phyloP scores from a whole-genome alignment of 2,329 filamentous ascomycete species.

The Diaporthe helianthi region DNA sequence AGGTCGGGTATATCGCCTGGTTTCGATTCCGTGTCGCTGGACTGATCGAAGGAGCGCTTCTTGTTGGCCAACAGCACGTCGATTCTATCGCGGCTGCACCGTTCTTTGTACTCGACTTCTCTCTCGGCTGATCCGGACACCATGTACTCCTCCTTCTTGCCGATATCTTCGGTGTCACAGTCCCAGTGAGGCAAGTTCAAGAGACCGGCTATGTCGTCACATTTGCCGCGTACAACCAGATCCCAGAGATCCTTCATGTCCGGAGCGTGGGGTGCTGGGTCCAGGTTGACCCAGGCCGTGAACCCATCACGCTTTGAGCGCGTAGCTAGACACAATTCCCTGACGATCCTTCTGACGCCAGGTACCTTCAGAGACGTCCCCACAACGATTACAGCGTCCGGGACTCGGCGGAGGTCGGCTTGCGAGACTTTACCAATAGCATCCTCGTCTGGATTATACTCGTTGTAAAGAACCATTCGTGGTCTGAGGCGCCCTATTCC shows the following conservation, averaged over 20 bases:
- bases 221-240: constrained; percentile 83
- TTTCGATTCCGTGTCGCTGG: constrained; percentile 22
- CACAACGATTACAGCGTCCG: constrained; percentile 92
- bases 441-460: constrained; percentile 94
- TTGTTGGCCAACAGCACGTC: constrained; percentile 51
- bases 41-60: constrained; percentile 37
- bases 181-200: constrained; percentile 67
- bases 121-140: constrained; percentile 52
- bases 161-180: constrained; percentile 59
- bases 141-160: constrained; percentile 50
- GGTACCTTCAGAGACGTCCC: constrained; percentile 96
- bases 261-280: constrained; percentile 79
- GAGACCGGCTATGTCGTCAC: constrained; percentile 83
- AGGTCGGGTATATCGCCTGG: constrained; percentile 37
- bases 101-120: constrained; percentile 47
- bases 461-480: constrained; percentile 96
- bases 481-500: constrained; percentile 90
- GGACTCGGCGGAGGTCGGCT: constrained; percentile 82
- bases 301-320: constrained; percentile 82
- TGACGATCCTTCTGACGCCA: constrained; percentile 86
- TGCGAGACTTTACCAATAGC: constrained; percentile 91
- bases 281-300: constrained; percentile 93
- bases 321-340: constrained; percentile 89
- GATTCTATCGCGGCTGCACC: constrained; percentile 47
- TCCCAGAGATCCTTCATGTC: constrained; percentile 96